Percentiles rank a stretch among this genome's conserved stretches.
phyloP scores from a whole-genome alignment of 345 rosid species.

The Anastatica hierochuntica region DNA sequence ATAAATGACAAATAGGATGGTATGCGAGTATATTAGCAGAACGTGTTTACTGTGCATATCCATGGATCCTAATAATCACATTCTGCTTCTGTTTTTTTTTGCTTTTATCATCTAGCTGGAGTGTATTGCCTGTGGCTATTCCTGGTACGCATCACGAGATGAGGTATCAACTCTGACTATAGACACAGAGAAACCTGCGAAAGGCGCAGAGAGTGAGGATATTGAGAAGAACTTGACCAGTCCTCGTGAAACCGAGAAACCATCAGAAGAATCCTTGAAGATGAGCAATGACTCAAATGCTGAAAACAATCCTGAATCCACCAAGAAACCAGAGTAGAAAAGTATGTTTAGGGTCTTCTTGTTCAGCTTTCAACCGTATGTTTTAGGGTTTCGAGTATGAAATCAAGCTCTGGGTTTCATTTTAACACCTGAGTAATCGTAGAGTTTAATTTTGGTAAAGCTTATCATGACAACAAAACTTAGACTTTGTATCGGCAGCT shows the following conservation, averaged over 20 bases:
- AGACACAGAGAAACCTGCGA: conserved; percentile 41
- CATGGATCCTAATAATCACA: not conserved
- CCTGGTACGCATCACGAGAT: conserved; percentile 90
- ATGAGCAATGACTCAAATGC: conserved; percentile 25
- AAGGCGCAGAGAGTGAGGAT: conserved; percentile 40
- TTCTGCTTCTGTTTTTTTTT: conserved; percentile 13
- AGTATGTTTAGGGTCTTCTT: not conserved
- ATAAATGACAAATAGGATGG: not conserved
- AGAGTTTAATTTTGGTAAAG: not conserved
- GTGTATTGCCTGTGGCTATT: conserved; percentile 74
- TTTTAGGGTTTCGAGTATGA: not conserved
- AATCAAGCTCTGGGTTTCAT: not conserved
- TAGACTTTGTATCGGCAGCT: too few relatives aligned
- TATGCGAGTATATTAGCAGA: not conserved
- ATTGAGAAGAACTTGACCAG: conserved; percentile 54
- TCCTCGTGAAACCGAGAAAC: conserved; percentile 48
- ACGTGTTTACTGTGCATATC: not conserved
- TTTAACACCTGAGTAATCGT: conserved; percentile 6
- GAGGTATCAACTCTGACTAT: conserved; percentile 71
- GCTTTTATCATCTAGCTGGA: conserved; percentile 51
- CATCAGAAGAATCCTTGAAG: conserved; percentile 34
- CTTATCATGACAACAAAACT: not conserved
- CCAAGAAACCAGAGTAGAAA: conserved; percentile 31
- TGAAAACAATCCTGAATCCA: conserved; percentile 34
- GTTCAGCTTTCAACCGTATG: not conserved